Base-by-base conservation (phyloP, 129 eudicot genomes). In the Scalesia atractyloides region DNA sequence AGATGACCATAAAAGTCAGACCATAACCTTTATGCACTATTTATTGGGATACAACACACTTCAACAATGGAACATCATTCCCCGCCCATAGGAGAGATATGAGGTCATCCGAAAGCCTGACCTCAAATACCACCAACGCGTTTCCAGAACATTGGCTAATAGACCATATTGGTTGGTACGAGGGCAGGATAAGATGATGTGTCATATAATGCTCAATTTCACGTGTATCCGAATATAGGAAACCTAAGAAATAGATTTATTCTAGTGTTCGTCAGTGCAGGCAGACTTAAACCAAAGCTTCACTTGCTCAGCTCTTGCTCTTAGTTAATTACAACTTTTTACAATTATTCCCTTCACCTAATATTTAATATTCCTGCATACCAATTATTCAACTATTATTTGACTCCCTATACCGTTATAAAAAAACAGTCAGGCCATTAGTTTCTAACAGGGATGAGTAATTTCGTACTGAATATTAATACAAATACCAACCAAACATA, bases 21-120 rank as follows among this genome's bases (percentile, higher is more conserved):
- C 22, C 24, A 26, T 41, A 71, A 56, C 52, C 66, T 71, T 71
- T 56, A 44, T 56, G 64, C 56, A 34, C 74, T 53, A 36, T 16
- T 52, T 17, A 12, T 36, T 43, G 7, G 44, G 52, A 70, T 50
- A 67, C 0, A 7, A 47, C 17, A 63, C 49, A 36, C 16, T 12
- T 48, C 17, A 36, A 26, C 13, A 36, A 36, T 33, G 12, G 16
- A 36, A 6, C 22, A 22, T 48, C n/a, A 2, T 12, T 48, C 52
- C 52, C 52, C 52, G 13, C 4, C 52, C 52, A 12, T 14, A 48
- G 16, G n/a, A 9, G 5, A 3, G 14, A 56, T 56, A 56, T 19
- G 9, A 12, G 34, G 5, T 56, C 34, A 22, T 19, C 20, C 2
- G n/a, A 56, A 56, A 3, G 36, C 34, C 34, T 3, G 11, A 56